Conservation (phyloP, 352 stramenopile species). For the Globisporangium megalacanthum region DNA sequence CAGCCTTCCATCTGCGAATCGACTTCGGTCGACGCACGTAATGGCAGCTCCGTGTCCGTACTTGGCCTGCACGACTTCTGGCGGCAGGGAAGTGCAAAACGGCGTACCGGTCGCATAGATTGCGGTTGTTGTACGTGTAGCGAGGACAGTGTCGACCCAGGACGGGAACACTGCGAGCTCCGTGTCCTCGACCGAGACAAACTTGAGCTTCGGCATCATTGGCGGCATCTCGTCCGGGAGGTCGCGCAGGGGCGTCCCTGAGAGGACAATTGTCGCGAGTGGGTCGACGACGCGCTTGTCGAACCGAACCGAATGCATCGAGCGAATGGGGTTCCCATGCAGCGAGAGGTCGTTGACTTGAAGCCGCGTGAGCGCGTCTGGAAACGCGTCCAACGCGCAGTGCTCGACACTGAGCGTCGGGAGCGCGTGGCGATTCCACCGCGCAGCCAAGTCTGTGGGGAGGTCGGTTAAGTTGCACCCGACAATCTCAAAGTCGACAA, state of each 20-base stretch:
- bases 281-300: background rate
- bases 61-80: background rate
- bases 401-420: conserved; percentile 4
- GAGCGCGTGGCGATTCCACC: conserved; percentile 8
- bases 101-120: background rate
- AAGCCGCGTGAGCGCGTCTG: background rate
- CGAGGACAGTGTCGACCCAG: background rate
- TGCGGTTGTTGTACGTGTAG: background rate
- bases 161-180: background rate
- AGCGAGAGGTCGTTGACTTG: background rate
- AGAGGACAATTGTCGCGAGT: conserved; percentile 1
- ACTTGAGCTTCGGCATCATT: background rate
- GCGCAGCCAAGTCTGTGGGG: too few relatives aligned
- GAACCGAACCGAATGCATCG: conserved; percentile 1
- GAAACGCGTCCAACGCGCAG: background rate
- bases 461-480: too few relatives aligned
- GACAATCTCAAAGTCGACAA: conserved; percentile 17
- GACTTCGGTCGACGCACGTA: conserved; percentile 2
- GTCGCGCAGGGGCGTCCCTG: conserved; percentile 5
- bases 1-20: background rate
- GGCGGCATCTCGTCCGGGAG: background rate
- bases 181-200: conserved; percentile 5
- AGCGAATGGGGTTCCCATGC: background rate
- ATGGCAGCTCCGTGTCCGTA: background rate
- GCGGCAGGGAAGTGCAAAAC: background rate